Evolutionary conservation across 306 rosid species (phyloP), one percentile per base, ranked within the genome.

Genomic region (Hippophae gyantsensis): DNA sequence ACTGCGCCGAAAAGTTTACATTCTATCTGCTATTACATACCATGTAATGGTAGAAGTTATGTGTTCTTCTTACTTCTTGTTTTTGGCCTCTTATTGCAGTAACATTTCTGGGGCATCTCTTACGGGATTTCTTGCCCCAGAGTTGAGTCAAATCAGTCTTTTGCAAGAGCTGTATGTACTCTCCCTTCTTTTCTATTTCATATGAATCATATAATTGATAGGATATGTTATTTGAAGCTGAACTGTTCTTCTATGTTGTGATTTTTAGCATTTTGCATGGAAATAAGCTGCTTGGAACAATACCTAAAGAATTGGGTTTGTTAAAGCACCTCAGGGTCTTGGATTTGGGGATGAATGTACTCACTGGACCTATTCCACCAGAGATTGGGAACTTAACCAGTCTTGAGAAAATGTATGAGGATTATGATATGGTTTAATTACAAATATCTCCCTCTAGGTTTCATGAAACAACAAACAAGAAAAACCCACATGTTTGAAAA

Each of bases 321-420:
- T 82, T 93, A 70, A 82, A 74, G 49, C 57, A 70, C 61, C 94
- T 93, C 63, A 69, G 43, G 74, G 78, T 80, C 74, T 79, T 93
- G 79, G 97, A 89, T 77, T 81, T 93, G 82, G 99, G 99, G 71
- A 61, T 6, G 67, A 93, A 93, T 81, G 90, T 62, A 61, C 78
- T 93, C 63, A 57, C 85, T 0, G 99, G 99, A 58, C 81, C 84
- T 13, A 84, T 93, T 78, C 99, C 99, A 73, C 75, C 80, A 6
- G 95, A 86, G 82, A 61, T 89, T 56, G 99, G 94, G 68, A 79
- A 81, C 72, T 72, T 81, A 72, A 65, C 81, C 48, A 75, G 60
- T 64, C 48, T 70, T 58, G 74, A 71, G 81, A 84, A 66, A 82
- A 82, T 93, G 99, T 93, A 83, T 71, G 26, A 56, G 40, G 69